A percentile compares a stretch with the other conserved stretches of the same genome.
phyloP scores from a whole-genome alignment of 177 flowering plant species.

The Telopea speciosissima region DNA sequence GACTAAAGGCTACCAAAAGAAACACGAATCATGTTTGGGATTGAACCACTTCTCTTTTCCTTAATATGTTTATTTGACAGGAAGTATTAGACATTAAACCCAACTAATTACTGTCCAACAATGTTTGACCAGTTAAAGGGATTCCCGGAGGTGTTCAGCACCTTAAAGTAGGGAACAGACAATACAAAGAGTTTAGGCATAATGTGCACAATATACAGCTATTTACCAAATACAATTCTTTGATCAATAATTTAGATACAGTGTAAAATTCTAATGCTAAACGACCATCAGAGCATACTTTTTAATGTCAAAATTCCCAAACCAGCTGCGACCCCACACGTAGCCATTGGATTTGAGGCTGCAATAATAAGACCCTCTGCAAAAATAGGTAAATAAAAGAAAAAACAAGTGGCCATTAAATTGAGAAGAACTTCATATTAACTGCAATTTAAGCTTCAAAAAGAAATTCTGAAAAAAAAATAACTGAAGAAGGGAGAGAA shows the following conservation, averaged over 20 bases:
- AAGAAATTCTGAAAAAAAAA: neutral
- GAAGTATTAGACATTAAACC: neutral
- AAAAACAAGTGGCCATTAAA: neutral
- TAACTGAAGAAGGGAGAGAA: neutral
- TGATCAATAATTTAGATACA: neutral
- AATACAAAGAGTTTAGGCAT: too few relatives aligned
- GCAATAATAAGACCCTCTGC: conserved; percentile 73
- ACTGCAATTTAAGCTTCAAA: neutral
- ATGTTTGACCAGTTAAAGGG: neutral
- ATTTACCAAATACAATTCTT: too few relatives aligned
- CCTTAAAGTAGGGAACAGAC: neutral
- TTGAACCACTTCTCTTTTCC: neutral
- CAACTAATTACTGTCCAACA: neutral
- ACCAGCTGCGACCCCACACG: conserved; percentile 51
- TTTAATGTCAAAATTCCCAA: conserved; percentile 50
- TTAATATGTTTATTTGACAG: neutral
- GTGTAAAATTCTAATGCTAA: neutral
- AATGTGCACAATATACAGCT: too few relatives aligned
- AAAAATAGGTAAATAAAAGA: conserved; percentile 5
- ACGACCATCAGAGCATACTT: conserved; percentile 34
- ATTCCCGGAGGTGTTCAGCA: neutral
- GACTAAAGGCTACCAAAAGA: neutral
- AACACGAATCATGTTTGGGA: neutral
- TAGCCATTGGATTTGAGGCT: conserved; percentile 47
- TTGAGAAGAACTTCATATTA: neutral